Evolutionary conservation across 164 flowering plant genomes (phyloP), one percentile per base, ranked within the genome.

Genomic region (Magnolia officinalis): DNA sequence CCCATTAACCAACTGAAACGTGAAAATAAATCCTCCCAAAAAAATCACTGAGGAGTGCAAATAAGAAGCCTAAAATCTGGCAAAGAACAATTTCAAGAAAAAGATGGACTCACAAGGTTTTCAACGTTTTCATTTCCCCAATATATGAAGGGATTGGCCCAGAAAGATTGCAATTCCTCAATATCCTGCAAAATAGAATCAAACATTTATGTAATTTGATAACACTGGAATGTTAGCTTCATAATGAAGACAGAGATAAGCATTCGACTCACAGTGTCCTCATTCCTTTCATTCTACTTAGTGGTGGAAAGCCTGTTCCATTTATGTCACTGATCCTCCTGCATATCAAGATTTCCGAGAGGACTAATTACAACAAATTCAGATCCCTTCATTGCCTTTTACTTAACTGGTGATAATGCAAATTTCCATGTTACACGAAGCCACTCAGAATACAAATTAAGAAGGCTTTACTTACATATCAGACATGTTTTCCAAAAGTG

Each of bases 251-350:
- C 19, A 50, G 8, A 50, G 8, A 61, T 61, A 66, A 73, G 50
- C 61, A 76, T 45, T 65, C 21, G 76, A 84, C 94, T 71, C 84
- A 90, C 96, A 90, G 74, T 72, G 76, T 84, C 37, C 2, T 29
- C 65, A 90, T 21, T 76, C 73, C 78, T 74, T 79, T 82, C 80
- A 82, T 80, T 65, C 77, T 85, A 75, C 71, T 78, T 26, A 90
- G 59, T 19, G 13, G 29, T 37, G 94, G 96, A 80, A 90, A 89
- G 24, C 49, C 67, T 70, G 88, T 75, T 70, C 91, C 88, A 29
- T 74, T 78, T 71, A 89, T 70, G 52, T 92, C 97, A 79, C 88
- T 87, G 18, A 91, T 90, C 81, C 92, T 90, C 87, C 95, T 92
- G 88, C 63, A 74, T n/a, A 65, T 31, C 19, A 50, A 68, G 67